Evolutionary conservation across 2,329 filamentous ascomycete species (phyloP).

Genomic region (Monilinia polystroma): DNA sequence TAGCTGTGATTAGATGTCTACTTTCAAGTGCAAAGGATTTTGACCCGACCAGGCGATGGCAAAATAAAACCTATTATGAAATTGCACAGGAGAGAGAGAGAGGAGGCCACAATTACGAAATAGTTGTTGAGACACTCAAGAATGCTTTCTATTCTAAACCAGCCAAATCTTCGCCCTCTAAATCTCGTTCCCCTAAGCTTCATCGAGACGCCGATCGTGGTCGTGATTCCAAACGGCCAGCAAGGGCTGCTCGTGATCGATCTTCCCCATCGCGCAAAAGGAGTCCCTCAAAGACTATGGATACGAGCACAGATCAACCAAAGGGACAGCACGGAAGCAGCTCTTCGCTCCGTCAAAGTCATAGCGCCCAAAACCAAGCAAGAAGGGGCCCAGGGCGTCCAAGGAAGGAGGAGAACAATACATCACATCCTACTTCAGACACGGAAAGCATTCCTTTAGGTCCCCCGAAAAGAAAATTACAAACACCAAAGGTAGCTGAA

Average conservation of each 20-base stretch:
- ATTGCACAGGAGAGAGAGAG: slow-evolving; percentile 68
- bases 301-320: slow-evolving; percentile 30
- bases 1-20: slow-evolving; percentile 79
- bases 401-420: slow-evolving; percentile 49
- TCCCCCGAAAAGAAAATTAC: slow-evolving; percentile 49
- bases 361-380: slow-evolving; percentile 28
- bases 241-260: slow-evolving; percentile 31
- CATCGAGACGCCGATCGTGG: slow-evolving; percentile 42
- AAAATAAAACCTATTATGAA: slow-evolving; percentile 81
- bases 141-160: slow-evolving; percentile 63
- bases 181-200: slow-evolving; percentile 51
- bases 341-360: slow-evolving; percentile 28
- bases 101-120: slow-evolving; percentile 83
- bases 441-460: slow-evolving; percentile 35
- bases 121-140: slow-evolving; percentile 80
- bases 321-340: slow-evolving; percentile 28
- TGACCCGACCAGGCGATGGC: slow-evolving; percentile 73
- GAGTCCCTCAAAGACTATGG: slow-evolving; percentile 32
- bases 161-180: slow-evolving; percentile 48
- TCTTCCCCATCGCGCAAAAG: slow-evolving; percentile 34
- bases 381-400: slow-evolving; percentile 52
- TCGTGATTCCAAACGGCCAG: slow-evolving; percentile 31
- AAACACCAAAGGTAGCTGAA: slow-evolving; percentile 52
- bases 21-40: slow-evolving; percentile 79
- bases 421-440: slow-evolving; percentile 32